Evolutionary conservation across 176 grass and related monocot species (phyloP), one percentile per base, ranked within the genome.

Genomic region (Guadua angustifolia): DNA sequence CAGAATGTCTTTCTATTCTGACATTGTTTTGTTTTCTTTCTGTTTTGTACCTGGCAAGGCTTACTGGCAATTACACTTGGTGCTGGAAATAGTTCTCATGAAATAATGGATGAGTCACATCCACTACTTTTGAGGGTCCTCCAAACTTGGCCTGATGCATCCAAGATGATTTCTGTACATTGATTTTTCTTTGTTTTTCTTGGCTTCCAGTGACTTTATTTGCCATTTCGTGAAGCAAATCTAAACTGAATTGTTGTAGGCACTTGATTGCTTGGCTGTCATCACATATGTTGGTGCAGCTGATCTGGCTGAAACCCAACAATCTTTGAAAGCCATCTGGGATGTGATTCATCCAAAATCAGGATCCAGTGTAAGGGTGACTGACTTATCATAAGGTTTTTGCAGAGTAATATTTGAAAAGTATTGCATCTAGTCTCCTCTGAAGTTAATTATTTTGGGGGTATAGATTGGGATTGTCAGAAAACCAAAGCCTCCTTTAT

Each of bases 331-430:
- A 83, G 81, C 88, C 77, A 92, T 97, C 25, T 97, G 94, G 94
- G 88, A 92, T 73, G 92, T 94, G 16, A 92, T 97, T 78, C 92
- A 97, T 90, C 92, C 92, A 50, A 97, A 94, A 81, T 92, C 92
- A 65, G 92, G 88, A 58, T 92, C 94, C 60, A 97, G 91, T 63
- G 90, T 95, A 88, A 69, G 82, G 60, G 33, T 5, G 9, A 55
- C 32, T 15, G 46, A 49, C 46, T 49, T 49, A 15, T 49, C 9
- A 17, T n/a, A 55, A 24, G 17, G 16, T 66, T 59, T 49, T 78
- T 19, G 2, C 11, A 32, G 40, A 49, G 39, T 18, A 21, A 3
- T 57, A 45, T 19, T 53, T 5, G 1, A 4, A 49, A 15, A 49
- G 46, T 49, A 49, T 49, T 49, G 12, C 46, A 73, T 88, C 6